Evolutionary conservation across 179 eudicot species (phyloP), one percentile per base, ranked within the genome.

Genomic region (Dionaea muscipula): DNA sequence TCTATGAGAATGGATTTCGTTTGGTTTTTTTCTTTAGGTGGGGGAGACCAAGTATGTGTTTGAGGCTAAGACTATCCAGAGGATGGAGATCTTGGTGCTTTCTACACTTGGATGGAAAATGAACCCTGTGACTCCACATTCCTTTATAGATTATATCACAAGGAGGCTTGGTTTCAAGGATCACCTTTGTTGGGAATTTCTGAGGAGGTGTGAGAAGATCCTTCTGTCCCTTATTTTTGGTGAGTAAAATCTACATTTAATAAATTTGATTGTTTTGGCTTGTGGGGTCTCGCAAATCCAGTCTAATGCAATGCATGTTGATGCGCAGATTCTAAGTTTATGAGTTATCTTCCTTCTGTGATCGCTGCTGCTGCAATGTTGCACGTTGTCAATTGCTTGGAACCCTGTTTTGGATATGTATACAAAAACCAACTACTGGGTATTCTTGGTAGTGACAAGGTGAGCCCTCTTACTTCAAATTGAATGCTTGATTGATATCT

Each of bases 291-390:
- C 43, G 43, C 22, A 38, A 41, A 10, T 57, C n/a, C 39, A 5
- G 8, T 11, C 16, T 23, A 22, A 23, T 62, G 28, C 28, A 51
- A 2, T 16, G 2, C 53, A n/a, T 48, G 6, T 41, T 11, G 20
- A 15, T 47, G 55, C 55, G 21, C 77, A 72, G 77, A 72, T 59
- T 59, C 62, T 13, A 72, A 72, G 60, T 68, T 68, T 51, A 44
- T 59, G 69, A 36, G 62, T 13, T 72, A 48, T 64, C 77, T 51
- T 26, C 73, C 77, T 41, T 72, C 77, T 55, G 69, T 55, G 20
- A 18, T 72, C 41, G 77, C 77, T 31, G 61, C 66, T 49, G 69
- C 77, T 27, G 64, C 63, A 72, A 61, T 72, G 71, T 39, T 68
- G 66, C 66, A 62, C 55, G 64, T 64, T 51, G 48, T 64, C 41